Conservation (phyloP, 495 filamentous ascomycete genomes). For the Daldinia vernicosa region DNA sequence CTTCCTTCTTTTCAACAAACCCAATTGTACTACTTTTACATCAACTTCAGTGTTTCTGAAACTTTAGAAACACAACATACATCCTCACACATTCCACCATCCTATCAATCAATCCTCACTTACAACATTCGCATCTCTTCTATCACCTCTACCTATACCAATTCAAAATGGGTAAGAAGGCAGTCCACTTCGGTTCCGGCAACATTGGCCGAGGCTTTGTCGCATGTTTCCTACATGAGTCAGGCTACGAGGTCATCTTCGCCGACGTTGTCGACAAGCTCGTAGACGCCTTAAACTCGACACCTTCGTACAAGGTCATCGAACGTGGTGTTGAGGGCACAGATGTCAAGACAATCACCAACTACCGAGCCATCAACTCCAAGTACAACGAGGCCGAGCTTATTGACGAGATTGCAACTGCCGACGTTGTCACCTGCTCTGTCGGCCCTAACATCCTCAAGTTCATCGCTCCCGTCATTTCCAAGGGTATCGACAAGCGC, state of each 20-base stretch:
- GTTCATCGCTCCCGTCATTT: constrained; percentile 93
- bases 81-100: constrained; percentile 4
- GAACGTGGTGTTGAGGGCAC: constrained; percentile 91
- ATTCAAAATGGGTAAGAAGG: constrained; percentile 73
- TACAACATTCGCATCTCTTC: background rate
- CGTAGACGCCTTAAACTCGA: constrained; percentile 77
- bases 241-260: constrained; percentile 92
- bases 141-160: background rate
- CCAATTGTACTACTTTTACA: background rate
- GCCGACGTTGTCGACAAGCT: constrained; percentile 87
- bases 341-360: constrained; percentile 81
- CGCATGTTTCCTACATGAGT: constrained; percentile 78
- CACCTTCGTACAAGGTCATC: constrained; percentile 84
- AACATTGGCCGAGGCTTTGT: constrained; percentile 79
- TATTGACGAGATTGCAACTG: constrained; percentile 82
- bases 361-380: constrained; percentile 96
- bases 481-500: constrained; percentile 85
- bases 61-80: constrained; percentile 6
- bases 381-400: constrained; percentile 81
- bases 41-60: constrained; percentile 14
- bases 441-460: constrained; percentile 95
- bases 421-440: constrained; percentile 92
- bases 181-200: constrained; percentile 92
- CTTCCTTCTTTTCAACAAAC: constrained; percentile 13
- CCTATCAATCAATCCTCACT: background rate